Conservation (phyloP, 768 basidiomycete genomes). For the Suillus clintonianus region DNA sequence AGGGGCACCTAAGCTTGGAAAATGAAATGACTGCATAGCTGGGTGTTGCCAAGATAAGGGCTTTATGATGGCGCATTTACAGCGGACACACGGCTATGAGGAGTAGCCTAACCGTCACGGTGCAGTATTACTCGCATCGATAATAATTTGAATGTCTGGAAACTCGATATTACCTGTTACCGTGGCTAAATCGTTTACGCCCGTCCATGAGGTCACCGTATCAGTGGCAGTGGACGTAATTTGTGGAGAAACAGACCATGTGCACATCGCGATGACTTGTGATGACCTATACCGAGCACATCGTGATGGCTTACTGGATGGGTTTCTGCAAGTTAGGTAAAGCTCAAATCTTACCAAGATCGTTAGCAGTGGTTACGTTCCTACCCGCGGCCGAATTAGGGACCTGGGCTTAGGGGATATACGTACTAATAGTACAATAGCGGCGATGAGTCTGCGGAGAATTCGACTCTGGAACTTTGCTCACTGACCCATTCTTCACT, state of each 20-base stretch:
- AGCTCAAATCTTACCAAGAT: neutral
- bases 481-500: neutral
- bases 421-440: neutral
- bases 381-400: neutral
- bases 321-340: neutral
- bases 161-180: neutral
- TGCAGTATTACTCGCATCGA: neutral
- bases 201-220: neutral
- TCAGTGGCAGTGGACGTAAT: neutral
- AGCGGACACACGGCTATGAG: constrained; percentile 2
- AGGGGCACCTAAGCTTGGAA: neutral
- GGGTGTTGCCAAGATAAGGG: neutral
- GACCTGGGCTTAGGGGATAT: neutral
- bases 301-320: neutral
- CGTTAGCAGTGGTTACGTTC: neutral
- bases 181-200: neutral
- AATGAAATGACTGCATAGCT: neutral
- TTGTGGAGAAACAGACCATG: neutral
- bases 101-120: constrained; percentile 3
- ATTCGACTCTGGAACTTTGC: no score
- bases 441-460: neutral
- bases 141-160: neutral
- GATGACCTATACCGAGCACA: neutral
- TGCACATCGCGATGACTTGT: neutral
- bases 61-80: neutral